Base-by-base conservation (phyloP, 163 green algal genomes). In the Picocystis sp. region DNA sequence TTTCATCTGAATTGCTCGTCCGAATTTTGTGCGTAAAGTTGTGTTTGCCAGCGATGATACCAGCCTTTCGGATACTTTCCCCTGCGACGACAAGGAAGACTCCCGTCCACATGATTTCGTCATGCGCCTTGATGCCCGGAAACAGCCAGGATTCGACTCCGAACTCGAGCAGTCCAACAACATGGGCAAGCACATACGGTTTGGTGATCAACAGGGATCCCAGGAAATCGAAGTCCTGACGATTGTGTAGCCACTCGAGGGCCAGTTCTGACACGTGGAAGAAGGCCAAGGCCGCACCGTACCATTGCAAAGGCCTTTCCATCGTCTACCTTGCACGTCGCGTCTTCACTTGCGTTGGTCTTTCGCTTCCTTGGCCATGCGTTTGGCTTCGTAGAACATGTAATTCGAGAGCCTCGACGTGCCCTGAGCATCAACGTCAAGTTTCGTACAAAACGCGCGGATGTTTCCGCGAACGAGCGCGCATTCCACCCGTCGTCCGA, bases 11-110 rank as follows among this genome's bases (percentile, higher is more conserved):
- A 15, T 34, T 15, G 43, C 13, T 64, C 17, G 19, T 61, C 3
- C 61, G 56, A 5, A 89, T 67, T 24, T 67, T 38, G 61, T 91
- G 81, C 0, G 81, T 92, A 61, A 92, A 92, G 50, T 75, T 80
- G 3, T 34, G 22, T 15, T 53, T 15, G 0, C 79, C 81, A 1
- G 75, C 48, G 47, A 87, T 71, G 66, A 89, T 87, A 2, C 61
- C 81, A 35, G 60, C 22, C 45, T 89, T 89, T 2, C 81, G 57
- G 22, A 89, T 56, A 3, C 43, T 45, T 45, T 91, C 80, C 0
- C 81, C 81, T 1, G 55, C 13, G 0, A 83, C 22, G 0, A 83
- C 23, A 6, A 81, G 41, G 1, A n/a, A 42, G 13, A 86, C 35
- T 2, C 80, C 80, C 3, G 61, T 45, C 22, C n/a, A 14, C 11